Evolutionary conservation across 768 basidiomycete species (phyloP), one percentile per base, ranked within the genome.

Genomic region (Kwoniella botswanensis): DNA sequence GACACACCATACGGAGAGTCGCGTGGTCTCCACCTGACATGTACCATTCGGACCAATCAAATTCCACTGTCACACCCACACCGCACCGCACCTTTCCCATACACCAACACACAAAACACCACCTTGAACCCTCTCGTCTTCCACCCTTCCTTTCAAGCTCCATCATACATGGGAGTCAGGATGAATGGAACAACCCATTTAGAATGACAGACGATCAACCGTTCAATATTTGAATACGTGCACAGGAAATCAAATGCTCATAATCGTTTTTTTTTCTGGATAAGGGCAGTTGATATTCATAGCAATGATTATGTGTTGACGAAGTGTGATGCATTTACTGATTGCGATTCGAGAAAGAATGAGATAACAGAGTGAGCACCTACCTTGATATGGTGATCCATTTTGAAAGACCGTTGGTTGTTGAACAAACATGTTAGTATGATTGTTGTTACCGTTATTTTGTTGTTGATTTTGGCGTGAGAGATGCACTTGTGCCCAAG

Each of bases 401-500:
- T 68, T 62, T 26, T 59, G 57, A 50, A 50, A 50, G 18, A 50
- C 46, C 24, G 24, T 17, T 59, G 22, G 57, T n/a, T 42, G 59
- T 61, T 42, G 42, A 43, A 41, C 18, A 41, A 18, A 61, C 21
- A 21, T 24, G 54, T 24, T 55, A 55, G n/a, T 55, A 55, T 55
- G n/a, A 17, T 13, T 59, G 15, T 18, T 21, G 41, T 58, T 58
- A 24, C 7, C 13, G 57, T n/a, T 61, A 43, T 61, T 61, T 5
- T 63, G 44, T 53, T 63, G 63, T 26, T 26, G 56, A 24, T 46
- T 58, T 29, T 60, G 56, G 13, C 57, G 65, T n/a, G 56, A 44
- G 22, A 46, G n/a, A 29, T 67, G 65, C 9, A 56, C 64, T 17
- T 65, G 54, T 6, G 21, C 18, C 73, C 76, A 74, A n/a, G 76